Percentiles rank a stretch among this genome's conserved stretches.
Evolutionary conservation across 306 rosid species (phyloP).

Genomic region (Argentina anserina): DNA sequence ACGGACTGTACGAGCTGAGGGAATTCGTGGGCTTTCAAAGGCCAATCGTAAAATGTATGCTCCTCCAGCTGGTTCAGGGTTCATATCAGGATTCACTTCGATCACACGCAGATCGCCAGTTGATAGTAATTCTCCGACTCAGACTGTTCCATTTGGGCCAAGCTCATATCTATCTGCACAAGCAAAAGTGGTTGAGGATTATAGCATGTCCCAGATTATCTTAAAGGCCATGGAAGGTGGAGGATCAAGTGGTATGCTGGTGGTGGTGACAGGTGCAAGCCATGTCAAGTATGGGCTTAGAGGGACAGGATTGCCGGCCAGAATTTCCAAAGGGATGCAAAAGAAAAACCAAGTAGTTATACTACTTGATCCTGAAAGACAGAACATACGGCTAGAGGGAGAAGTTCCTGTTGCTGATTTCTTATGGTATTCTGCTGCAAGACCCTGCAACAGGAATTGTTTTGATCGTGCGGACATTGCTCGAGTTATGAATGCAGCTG

Average conservation of each 20-base stretch:
- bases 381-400: constrained; percentile 79
- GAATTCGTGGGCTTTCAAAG: constrained; percentile 75
- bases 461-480: constrained; percentile 98
- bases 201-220: constrained; percentile 72
- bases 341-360: constrained; percentile 90
- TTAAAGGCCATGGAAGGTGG: constrained; percentile 57
- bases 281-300: constrained; percentile 81
- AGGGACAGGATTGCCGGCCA: constrained; percentile 93
- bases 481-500: constrained; percentile 98
- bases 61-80: constrained; percentile 98
- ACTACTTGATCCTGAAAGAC: constrained; percentile 93
- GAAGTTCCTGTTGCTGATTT: constrained; percentile 95
- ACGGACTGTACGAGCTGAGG: constrained; percentile 91
- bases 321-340: constrained; percentile 74
- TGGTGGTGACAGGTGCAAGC: constrained; percentile 90
- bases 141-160: constrained; percentile 74
- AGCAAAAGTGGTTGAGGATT: constrained; percentile 87
- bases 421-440: constrained; percentile 96
- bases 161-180: constrained; percentile 88
- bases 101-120: constrained; percentile 50
- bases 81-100: constrained; percentile 69
- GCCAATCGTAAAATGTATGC: constrained; percentile 71
- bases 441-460: constrained; percentile 87
- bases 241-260: constrained; percentile 64
- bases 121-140: constrained; percentile 48